A percentile compares a stretch with the other conserved stretches of the same genome.
Conservation (phyloP, 805 yeast species). For the Ascoidea rubescens region DNA sequence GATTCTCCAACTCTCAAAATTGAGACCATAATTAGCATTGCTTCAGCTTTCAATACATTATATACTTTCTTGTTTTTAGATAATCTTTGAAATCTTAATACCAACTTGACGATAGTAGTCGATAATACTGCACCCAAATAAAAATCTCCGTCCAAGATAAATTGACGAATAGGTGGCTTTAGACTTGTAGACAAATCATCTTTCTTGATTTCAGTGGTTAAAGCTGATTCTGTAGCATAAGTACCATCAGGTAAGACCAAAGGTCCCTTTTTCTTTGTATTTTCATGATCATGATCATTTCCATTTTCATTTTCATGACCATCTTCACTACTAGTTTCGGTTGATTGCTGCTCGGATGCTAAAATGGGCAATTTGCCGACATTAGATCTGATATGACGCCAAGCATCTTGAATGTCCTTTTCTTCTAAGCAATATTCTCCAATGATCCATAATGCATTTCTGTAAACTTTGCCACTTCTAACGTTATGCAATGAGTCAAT, state of each 20-base stretch:
- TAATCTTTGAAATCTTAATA: slow-evolving; percentile 54
- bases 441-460: slow-evolving; percentile 90
- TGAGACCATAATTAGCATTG: slow-evolving; percentile 83
- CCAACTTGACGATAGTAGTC: slow-evolving; percentile 78
- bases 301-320: slow-evolving; percentile 14
- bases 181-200: slow-evolving; percentile 22
- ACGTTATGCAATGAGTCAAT: slow-evolving; percentile 47
- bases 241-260: slow-evolving; percentile 97
- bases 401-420: slow-evolving; percentile 60
- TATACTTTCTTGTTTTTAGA: slow-evolving; percentile 39
- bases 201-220: slow-evolving; percentile 32
- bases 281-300: slow-evolving; percentile 14
- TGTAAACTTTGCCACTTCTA: slow-evolving; percentile 79
- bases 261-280: slow-evolving; percentile 37
- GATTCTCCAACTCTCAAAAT: slow-evolving; percentile 81
- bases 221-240: slow-evolving; percentile 86
- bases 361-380: slow-evolving; percentile 88
- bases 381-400: slow-evolving; percentile 74
- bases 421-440: slow-evolving; percentile 82
- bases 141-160: slow-evolving; percentile 77
- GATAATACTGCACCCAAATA: slow-evolving; percentile 82
- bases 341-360: slow-evolving; percentile 47
- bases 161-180: slow-evolving; percentile 66
- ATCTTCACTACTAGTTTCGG: slow-evolving; percentile 22
- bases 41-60: slow-evolving; percentile 90